A percentile compares a stretch with the other conserved stretches of the same genome.
Evolutionary conservation across 23 red algal species (phyloP).

Genomic region (Chondrus crispus): DNA sequence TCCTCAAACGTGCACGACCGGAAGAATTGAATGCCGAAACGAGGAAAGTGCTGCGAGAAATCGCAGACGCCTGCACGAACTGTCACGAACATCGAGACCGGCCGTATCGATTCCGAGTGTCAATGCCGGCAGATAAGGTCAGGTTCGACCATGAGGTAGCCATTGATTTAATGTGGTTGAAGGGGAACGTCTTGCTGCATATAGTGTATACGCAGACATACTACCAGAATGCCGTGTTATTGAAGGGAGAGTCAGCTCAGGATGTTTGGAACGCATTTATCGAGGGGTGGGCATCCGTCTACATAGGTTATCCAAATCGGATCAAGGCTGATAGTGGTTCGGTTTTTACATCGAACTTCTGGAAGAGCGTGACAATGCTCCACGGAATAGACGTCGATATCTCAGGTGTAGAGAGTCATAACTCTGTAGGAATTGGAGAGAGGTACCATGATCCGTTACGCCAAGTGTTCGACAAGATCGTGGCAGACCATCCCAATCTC

Average conservation of each 20-base stretch:
- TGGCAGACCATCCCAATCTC: neutral
- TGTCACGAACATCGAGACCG: neutral
- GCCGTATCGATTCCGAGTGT: neutral
- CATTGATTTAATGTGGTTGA: neutral
- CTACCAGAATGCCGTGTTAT: neutral
- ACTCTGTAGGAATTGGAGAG: neutral
- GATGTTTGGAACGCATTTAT: constrained; percentile 23
- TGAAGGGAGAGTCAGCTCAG: neutral
- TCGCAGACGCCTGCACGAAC: neutral
- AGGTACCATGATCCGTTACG: constrained; percentile 10
- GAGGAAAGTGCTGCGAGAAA: neutral
- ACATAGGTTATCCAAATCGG: neutral
- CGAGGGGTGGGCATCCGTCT: neutral
- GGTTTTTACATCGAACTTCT: neutral
- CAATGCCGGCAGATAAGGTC: neutral
- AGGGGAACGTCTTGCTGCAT: neutral
- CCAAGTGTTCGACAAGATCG: neutral
- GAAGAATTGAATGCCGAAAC: neutral
- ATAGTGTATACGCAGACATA: neutral
- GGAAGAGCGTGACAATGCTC: neutral
- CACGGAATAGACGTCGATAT: neutral
- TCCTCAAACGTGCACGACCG: neutral
- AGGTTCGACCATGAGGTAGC: neutral
- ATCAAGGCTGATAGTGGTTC: constrained; percentile 1
- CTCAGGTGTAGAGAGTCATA: neutral